Conservation (phyloP, 2,329 filamentous ascomycete genomes). For the Phialemonium atrogriseum region DNA sequence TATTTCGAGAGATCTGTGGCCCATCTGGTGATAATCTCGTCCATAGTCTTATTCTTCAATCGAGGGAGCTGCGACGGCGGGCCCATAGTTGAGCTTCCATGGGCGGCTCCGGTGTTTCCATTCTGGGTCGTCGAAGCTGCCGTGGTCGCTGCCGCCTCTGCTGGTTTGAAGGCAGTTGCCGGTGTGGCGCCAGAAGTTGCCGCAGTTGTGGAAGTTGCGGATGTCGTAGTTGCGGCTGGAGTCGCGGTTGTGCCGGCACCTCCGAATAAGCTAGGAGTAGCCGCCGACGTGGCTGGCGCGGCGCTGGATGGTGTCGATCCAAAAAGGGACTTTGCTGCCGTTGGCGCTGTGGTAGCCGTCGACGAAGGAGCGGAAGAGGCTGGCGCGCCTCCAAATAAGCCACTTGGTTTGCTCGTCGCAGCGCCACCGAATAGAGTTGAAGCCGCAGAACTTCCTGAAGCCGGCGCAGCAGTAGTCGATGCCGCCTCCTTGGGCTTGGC, state of each 20-base stretch:
- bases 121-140: conserved; percentile 6
- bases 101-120: conserved; percentile 16
- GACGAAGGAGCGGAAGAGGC: conserved; percentile 16
- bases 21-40: conserved; percentile 97
- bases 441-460: conserved; percentile 8
- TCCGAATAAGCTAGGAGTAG: conserved; percentile 23
- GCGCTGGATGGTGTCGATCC: conserved; percentile 14
- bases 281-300: conserved; percentile 17
- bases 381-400: conserved; percentile 17
- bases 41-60: conserved; percentile 97
- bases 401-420: conserved; percentile 5
- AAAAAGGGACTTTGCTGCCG: conserved; percentile 12
- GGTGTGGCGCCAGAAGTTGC: conserved; percentile 2
- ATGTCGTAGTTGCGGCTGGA: background rate
- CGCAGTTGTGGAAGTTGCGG: conserved; percentile 9
- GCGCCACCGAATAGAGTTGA: conserved; percentile 7
- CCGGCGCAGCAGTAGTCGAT: conserved; percentile 11
- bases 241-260: conserved; percentile 12
- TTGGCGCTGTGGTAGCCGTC: conserved; percentile 15
- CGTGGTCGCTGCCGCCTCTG: no score
- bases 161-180: no score
- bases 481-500: conserved; percentile 9
- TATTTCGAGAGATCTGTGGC: conserved; percentile 92
- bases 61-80: conserved; percentile 79
- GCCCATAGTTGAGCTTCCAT: conserved; percentile 70